phyloP scores from a whole-genome alignment of 768 basidiomycete genomes.

The Psilocybe tampanensis region DNA sequence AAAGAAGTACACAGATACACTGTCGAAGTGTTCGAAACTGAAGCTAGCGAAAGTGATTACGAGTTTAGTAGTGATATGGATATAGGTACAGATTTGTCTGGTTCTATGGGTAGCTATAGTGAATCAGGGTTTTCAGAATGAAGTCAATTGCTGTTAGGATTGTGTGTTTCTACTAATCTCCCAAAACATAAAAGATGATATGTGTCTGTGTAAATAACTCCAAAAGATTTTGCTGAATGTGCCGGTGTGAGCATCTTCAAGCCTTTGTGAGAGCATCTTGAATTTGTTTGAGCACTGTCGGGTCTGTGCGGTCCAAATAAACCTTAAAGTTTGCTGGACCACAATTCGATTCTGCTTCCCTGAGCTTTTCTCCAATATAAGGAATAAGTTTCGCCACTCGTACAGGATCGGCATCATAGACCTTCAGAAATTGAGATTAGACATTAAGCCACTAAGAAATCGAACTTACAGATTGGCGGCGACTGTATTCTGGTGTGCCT shows the following conservation, averaged over 20 bases:
- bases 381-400: conserved; percentile 64
- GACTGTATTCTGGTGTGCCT: conserved; percentile 75
- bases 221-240: not conserved
- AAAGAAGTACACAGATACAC: conserved; percentile 63
- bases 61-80: conserved; percentile 60
- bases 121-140: conserved; percentile 46
- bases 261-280: conserved; percentile 47
- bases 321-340: conserved; percentile 62
- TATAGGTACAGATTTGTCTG: conserved; percentile 57
- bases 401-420: conserved; percentile 72
- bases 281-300: conserved; percentile 73
- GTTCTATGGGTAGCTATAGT: conserved; percentile 54
- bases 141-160: conserved; percentile 11
- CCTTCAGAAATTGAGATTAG: conserved; percentile 39
- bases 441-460: conserved; percentile 1
- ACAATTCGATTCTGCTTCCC: conserved; percentile 62
- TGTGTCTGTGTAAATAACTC: no score
- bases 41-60: conserved; percentile 52
- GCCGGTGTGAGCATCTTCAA: not conserved
- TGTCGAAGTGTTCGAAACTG: conserved; percentile 43
- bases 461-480: conserved; percentile 64
- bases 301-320: conserved; percentile 70
- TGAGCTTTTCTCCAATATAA: conserved; percentile 59
- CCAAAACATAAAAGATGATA: not conserved
- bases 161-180: not conserved